Conservation (phyloP, 441 rosid species). For the Capsella rubella region DNA sequence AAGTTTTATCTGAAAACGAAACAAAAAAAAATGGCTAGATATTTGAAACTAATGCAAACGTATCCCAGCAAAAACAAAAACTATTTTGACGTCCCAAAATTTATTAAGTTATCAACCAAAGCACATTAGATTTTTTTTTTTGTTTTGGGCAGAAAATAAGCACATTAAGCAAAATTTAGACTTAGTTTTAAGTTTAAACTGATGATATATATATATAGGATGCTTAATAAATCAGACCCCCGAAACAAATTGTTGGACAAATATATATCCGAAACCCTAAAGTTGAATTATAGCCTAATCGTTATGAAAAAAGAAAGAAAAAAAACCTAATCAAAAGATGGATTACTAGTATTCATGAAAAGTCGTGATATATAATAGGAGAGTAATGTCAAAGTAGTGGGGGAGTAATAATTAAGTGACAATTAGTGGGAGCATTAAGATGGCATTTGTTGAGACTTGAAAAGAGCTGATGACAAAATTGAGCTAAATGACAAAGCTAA, state of each 20-base stretch:
- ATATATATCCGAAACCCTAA: neutral
- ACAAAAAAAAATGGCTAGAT: neutral
- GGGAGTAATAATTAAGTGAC: slow-evolving; percentile 29
- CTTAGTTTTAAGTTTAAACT: neutral
- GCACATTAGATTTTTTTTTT: too few relatives aligned
- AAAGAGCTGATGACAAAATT: slow-evolving; percentile 14
- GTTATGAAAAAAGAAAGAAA: neutral
- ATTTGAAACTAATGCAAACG: neutral
- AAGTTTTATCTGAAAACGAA: neutral
- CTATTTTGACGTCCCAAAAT: neutral
- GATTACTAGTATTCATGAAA: slow-evolving; percentile 1
- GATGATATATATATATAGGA: too few relatives aligned
- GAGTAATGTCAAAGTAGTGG: slow-evolving; percentile 34
- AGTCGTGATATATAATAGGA: slow-evolving; percentile 10
- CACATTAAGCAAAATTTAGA: neutral
- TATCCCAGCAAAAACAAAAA: neutral
- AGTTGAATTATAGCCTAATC: slow-evolving; percentile 5
- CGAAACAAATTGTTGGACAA: neutral
- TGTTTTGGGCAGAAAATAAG: too few relatives aligned
- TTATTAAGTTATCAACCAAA: neutral
- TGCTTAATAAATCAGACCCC: neutral
- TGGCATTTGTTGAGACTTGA: slow-evolving; percentile 17
- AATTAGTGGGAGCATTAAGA: slow-evolving; percentile 42
- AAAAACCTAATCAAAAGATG: neutral
- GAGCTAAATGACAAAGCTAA: slow-evolving; percentile 29